Evolutionary conservation across 305 asterid species (phyloP), one percentile per base, ranked within the genome.

Genomic region (Fraxinus xanthoxyloides): DNA sequence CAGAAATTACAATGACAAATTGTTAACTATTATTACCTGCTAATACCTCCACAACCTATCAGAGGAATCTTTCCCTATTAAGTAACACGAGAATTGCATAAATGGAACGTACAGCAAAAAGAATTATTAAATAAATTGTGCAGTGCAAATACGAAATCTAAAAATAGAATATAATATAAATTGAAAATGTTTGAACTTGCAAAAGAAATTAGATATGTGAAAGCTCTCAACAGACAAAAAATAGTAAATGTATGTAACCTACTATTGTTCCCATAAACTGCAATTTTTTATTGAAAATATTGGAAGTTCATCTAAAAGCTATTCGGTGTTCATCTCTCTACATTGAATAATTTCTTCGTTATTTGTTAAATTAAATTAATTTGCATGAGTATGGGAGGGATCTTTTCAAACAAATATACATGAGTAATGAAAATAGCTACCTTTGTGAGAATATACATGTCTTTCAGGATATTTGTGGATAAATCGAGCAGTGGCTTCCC

Each of bases 1-100:
- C n/a, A 76, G 8, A 65, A 78, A 5, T 43, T 48, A 78, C 24
- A 61, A 38, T 56, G 69, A 83, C 32, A 59, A 51, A 65, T 8
- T 8, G 38, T 10, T 32, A 80, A 77, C 7, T 31, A 72, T 76
- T 32, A 72, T 81, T 89, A 96, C 99, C 98, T 92, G 97, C 98
- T 90, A 80, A 96, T 77, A 80, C 99, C 98, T 83, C 99, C 99
- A 81, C 97, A 91, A 83, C 99, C 99, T 69, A 96, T 88, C 86
- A 96, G 83, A 80, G 98, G 97, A 86, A 96, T 91, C 86, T 88
- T 93, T 79, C 99, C 99, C 99, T 91, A 77, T 63, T 13, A 70
- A 81, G 81, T 83, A 65, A 79, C 35, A 84, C 9, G 46, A 0
- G 51, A 26, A 67, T 34, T 78, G 78, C 77, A 76, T 74, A 23